Evolutionary conservation across 2,329 filamentous ascomycete species (phyloP).

Genomic region (Aspergillus sp.): DNA sequence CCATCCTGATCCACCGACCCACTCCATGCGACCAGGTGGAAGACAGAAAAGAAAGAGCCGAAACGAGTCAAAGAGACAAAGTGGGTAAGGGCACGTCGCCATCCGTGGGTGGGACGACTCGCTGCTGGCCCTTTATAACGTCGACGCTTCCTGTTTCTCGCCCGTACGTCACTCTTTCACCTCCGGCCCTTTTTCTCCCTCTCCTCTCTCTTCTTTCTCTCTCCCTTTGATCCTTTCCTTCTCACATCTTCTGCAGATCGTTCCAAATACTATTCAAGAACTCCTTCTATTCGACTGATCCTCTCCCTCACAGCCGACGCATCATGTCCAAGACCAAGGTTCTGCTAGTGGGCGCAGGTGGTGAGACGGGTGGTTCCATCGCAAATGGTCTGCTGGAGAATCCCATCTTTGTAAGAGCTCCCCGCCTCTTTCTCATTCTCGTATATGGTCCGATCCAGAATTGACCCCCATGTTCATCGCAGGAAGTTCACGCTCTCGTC

Average conservation of each 20-base stretch:
- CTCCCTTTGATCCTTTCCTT: slow-evolving; percentile 2
- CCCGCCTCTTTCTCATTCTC: background rate
- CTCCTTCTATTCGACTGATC: background rate
- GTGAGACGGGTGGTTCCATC: slow-evolving; percentile 42
- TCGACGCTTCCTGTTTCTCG: slow-evolving; percentile 23
- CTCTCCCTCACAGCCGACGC: slow-evolving; percentile 8
- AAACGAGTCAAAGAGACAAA: slow-evolving; percentile 28
- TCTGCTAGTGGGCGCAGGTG: slow-evolving; percentile 38
- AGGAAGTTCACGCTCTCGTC: slow-evolving; percentile 52
- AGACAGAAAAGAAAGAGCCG: slow-evolving; percentile 22
- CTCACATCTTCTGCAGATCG: background rate
- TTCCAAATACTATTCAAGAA: too few relatives aligned
- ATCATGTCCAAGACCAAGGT: slow-evolving; percentile 38
- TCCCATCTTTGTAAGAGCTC: slow-evolving; percentile 18
- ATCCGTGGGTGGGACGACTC: slow-evolving; percentile 25
- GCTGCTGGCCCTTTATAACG: slow-evolving; percentile 32
- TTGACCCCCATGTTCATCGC: slow-evolving; percentile 7
- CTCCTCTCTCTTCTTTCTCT: slow-evolving; percentile 3
- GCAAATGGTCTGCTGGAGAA: slow-evolving; percentile 37
- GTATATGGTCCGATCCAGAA: background rate
- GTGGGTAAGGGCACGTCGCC: slow-evolving; percentile 28
- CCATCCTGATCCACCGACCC: slow-evolving; percentile 34
- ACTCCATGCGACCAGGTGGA: slow-evolving; percentile 19
- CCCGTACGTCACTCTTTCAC: slow-evolving; percentile 9
- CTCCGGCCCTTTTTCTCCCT: slow-evolving; percentile 9